Percentiles rank a stretch among this genome's conserved stretches.
phyloP scores from a whole-genome alignment of 257 asterid species.

The Salvia hispanica region DNA sequence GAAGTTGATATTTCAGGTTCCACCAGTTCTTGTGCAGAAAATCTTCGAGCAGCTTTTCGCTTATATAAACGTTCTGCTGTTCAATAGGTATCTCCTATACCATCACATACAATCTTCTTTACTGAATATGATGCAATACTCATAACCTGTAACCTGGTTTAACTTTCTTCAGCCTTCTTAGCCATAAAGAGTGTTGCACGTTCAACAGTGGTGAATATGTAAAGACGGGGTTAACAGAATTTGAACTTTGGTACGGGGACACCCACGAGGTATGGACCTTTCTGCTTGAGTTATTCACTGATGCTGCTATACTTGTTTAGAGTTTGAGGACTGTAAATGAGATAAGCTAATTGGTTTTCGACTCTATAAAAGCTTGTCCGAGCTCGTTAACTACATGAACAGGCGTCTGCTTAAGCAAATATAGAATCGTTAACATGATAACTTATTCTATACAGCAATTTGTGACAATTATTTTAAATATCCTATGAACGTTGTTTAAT shows the following conservation, averaged over 20 bases:
- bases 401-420: too few species aligned
- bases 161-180: constrained; percentile 62
- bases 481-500: too few species aligned
- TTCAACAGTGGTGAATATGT: constrained; percentile 68
- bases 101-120: not conserved
- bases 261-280: constrained; percentile 59
- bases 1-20: constrained; percentile 58
- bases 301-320: not conserved
- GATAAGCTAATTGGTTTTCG: too few species aligned
- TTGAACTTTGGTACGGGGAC: constrained; percentile 74
- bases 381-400: too few species aligned
- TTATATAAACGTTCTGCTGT: constrained; percentile 66
- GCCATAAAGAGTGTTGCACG: constrained; percentile 67
- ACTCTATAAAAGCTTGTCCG: too few species aligned
- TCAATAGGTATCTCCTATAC: constrained; percentile 64
- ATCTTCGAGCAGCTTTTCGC: constrained; percentile 62
- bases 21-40: constrained; percentile 57
- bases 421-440: too few species aligned
- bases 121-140: not conserved
- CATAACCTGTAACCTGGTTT: constrained; percentile 22
- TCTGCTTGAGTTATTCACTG: constrained; percentile 18
- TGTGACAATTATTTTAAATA: too few species aligned
- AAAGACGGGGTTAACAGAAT: constrained; percentile 73
- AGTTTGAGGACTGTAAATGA: not conserved
- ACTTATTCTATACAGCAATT: too few species aligned